Conservation (phyloP, 2,329 filamentous ascomycete species). For the Harringtonia aguacate region DNA sequence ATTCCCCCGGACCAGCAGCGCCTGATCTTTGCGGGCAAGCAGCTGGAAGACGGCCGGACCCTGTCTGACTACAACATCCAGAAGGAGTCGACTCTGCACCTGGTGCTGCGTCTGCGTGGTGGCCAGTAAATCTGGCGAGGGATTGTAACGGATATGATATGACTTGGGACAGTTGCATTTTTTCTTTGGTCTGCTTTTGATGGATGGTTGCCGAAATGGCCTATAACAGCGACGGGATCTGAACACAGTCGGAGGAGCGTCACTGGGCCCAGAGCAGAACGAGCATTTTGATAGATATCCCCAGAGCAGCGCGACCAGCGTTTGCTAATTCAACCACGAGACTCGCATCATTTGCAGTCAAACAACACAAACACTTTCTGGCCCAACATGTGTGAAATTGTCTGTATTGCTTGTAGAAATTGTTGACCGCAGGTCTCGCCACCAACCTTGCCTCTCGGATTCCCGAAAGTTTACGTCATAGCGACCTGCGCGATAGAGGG, state of each 20-base stretch:
- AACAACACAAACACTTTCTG: too few relatives aligned
- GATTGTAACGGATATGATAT: neutral
- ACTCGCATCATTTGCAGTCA: neutral
- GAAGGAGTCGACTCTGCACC: constrained; percentile 62
- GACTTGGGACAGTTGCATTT: neutral
- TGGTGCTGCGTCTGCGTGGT: constrained; percentile 61
- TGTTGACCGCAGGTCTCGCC: too few relatives aligned
- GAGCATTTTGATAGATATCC: neutral
- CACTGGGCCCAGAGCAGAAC: neutral
- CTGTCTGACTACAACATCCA: constrained; percentile 88
- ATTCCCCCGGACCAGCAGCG: constrained; percentile 62
- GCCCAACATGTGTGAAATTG: too few relatives aligned
- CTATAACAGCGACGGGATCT: neutral
- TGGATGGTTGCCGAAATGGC: neutral
- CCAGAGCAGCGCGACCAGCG: neutral
- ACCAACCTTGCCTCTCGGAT: too few relatives aligned
- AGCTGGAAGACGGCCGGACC: constrained; percentile 65
- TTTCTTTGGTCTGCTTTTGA: neutral
- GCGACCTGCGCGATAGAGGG: too few relatives aligned
- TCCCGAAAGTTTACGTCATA: too few relatives aligned
- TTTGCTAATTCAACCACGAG: neutral
- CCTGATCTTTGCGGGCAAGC: constrained; percentile 61
- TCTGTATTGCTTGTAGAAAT: too few relatives aligned
- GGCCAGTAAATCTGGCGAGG: constrained; percentile 33
- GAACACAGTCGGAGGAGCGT: neutral